Percentiles rank a stretch among this genome's conserved stretches.
These are phyloP conservation scores for Cyberlindnera nakhonratchasimensis DNA, from an alignment of 805 yeast species.

Conservation along the genomic window DNA sequence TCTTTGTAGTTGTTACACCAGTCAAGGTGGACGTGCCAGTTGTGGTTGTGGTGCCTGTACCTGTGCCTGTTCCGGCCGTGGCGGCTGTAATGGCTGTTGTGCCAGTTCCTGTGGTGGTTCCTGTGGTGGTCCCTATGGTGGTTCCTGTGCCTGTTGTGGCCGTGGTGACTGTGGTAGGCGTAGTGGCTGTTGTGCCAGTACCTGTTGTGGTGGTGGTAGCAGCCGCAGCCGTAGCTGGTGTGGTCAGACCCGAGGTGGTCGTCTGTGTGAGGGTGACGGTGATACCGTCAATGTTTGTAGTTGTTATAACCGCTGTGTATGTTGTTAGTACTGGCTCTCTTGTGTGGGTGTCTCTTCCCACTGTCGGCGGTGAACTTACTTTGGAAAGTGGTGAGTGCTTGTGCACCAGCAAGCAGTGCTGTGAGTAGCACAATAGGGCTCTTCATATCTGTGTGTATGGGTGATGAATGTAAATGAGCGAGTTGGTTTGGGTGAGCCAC, in stretches of 20 bases:
- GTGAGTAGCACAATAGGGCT: slow-evolving; percentile 7
- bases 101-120: slow-evolving; percentile 7
- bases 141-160: slow-evolving; percentile 3
- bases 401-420: slow-evolving; percentile 11
- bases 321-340: slow-evolving; percentile 10
- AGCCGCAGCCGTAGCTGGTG: not conserved
- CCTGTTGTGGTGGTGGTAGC: slow-evolving; percentile 1
- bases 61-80: slow-evolving; percentile 9
- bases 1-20: slow-evolving; percentile 11
- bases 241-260: slow-evolving; percentile 6
- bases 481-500: not conserved
- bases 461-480: not conserved
- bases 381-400: slow-evolving; percentile 14
- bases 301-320: slow-evolving; percentile 19
- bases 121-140: slow-evolving; percentile 10
- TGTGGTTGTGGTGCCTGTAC: slow-evolving; percentile 10
- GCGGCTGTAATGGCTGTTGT: slow-evolving; percentile 9
- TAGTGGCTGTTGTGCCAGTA: slow-evolving; percentile 5
- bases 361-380: not conserved
- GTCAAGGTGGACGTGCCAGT: slow-evolving; percentile 8
- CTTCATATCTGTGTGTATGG: slow-evolving; percentile 11
- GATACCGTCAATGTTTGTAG: slow-evolving; percentile 26
- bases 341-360: not conserved
- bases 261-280: slow-evolving; percentile 26
- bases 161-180: slow-evolving; percentile 6